Base-by-base conservation (phyloP, 345 rosid species). In the Euphorbia tirucalli region DNA sequence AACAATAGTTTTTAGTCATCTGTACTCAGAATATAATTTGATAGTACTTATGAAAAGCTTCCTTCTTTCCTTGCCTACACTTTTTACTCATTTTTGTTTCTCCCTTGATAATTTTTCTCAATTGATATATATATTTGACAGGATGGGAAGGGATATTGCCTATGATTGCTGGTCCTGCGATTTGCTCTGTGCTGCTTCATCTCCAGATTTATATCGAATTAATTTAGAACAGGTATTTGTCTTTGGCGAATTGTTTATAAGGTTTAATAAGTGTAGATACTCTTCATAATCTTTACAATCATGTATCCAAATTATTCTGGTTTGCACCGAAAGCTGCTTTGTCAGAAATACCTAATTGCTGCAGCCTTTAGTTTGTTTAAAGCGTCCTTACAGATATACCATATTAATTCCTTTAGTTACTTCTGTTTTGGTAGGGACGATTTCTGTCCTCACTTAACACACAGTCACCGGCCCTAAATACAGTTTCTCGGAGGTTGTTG, bases 131-230 rank as follows among this genome's bases (percentile, higher is more conserved):
- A 9, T 76, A 6, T 69, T 75, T 66, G 30, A 50, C 83, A 95
- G 98, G 84, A 90, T 92, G 98, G 99, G 99, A 64, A 92, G 97
- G 78, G 92, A 92, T 72, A 89, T 90, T 76, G 66, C 87, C 18
- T 92, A 92, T 82, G 94, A 92, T 81, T 68, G 71, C 81, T 90
- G 98, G 97, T 87, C 99, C 30, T 95, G 97, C 84, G 99, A 95
- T 88, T 84, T 95, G 81, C 86, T 95, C 68, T 95, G 99, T 73
- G 98, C 98, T 79, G 97, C 98, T 65, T 92, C 97, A n/a, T 92
- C 97, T 50, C 88, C 99, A 66, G 97, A 92, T 78, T 57, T 92
- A n/a, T 95, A 90, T 78, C 79, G 99, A 74, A 89, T 95, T 73
- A 95, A 95, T 83, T 83, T 95, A 76, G 97, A 95, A 65, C 93